These are phyloP conservation scores for Coemansia sp. DNA, from an alignment of 192 early-diverging fungal genomes.

Conservation along the genomic window DNA sequence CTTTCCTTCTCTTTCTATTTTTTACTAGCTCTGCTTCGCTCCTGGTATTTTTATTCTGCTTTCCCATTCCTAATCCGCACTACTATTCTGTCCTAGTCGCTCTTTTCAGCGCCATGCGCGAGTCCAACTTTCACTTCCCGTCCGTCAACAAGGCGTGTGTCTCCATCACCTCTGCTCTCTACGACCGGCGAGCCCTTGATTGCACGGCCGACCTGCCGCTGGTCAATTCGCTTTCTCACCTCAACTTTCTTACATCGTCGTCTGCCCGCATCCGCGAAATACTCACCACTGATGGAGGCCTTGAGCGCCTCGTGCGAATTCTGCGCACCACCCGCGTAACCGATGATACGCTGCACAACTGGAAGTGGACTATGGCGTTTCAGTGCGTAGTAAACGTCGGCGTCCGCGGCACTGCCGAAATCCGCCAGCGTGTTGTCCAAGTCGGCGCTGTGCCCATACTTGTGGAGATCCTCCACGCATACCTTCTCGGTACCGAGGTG, in stretches of 20 bases:
- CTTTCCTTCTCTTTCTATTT: constrained; percentile 25
- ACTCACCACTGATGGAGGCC: constrained; percentile 81
- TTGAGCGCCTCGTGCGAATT: constrained; percentile 83
- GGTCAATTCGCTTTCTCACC: constrained; percentile 83
- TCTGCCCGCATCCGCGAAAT: constrained; percentile 78
- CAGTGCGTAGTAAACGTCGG: constrained; percentile 87
- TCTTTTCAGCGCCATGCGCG: constrained; percentile 59
- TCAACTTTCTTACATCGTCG: constrained; percentile 81
- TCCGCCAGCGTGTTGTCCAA: constrained; percentile 80
- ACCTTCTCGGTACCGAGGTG: constrained; percentile 39
- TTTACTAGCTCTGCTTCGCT: constrained; percentile 1
- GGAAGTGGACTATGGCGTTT: constrained; percentile 81
- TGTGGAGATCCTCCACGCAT: constrained; percentile 67
- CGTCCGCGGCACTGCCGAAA: constrained; percentile 73
- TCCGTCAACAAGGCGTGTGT: constrained; percentile 75
- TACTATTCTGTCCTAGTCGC: neutral
- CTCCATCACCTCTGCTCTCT: constrained; percentile 74
- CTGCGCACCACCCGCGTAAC: constrained; percentile 65
- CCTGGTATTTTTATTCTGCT: constrained; percentile 5
- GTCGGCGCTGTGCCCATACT: constrained; percentile 82
- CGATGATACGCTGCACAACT: constrained; percentile 67
- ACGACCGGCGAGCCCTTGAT: constrained; percentile 95
- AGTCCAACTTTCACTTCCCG: constrained; percentile 80
- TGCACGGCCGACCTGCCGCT: constrained; percentile 84
- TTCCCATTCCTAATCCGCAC: neutral